Evolutionary conservation across 2,329 filamentous ascomycete genomes (phyloP).

Genomic region (Phyllosticta paracitricarpa): DNA sequence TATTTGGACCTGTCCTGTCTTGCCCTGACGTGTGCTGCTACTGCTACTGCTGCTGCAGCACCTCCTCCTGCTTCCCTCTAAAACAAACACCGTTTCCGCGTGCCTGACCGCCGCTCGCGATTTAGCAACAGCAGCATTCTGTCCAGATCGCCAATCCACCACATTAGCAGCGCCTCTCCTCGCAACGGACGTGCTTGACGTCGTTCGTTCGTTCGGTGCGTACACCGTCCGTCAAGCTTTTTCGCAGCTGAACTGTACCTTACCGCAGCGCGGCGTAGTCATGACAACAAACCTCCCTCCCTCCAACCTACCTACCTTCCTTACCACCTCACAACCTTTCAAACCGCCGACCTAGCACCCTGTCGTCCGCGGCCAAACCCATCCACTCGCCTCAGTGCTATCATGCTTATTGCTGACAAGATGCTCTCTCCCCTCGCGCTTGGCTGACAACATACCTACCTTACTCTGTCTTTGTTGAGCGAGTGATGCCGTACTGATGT

Average conservation of each 20-base stretch:
- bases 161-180: too few species aligned
- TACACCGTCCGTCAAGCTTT: neutral
- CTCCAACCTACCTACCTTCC: neutral
- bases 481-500: too few species aligned
- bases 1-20: neutral
- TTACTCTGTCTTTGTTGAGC: too few species aligned
- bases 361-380: neutral
- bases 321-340: neutral
- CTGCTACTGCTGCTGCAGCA: too few species aligned
- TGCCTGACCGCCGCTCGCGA: too few species aligned
- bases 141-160: too few species aligned
- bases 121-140: too few species aligned
- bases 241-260: neutral
- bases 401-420: neutral
- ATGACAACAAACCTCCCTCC: neutral
- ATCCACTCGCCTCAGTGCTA: neutral
- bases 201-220: too few species aligned
- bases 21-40: neutral
- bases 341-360: neutral
- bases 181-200: too few species aligned
- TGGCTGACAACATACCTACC: neutral
- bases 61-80: too few species aligned
- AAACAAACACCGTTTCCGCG: neutral
- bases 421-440: neutral
- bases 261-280: neutral